Evolutionary conservation across 331 rosid species (phyloP).

Genomic region (Ulmus americana): DNA sequence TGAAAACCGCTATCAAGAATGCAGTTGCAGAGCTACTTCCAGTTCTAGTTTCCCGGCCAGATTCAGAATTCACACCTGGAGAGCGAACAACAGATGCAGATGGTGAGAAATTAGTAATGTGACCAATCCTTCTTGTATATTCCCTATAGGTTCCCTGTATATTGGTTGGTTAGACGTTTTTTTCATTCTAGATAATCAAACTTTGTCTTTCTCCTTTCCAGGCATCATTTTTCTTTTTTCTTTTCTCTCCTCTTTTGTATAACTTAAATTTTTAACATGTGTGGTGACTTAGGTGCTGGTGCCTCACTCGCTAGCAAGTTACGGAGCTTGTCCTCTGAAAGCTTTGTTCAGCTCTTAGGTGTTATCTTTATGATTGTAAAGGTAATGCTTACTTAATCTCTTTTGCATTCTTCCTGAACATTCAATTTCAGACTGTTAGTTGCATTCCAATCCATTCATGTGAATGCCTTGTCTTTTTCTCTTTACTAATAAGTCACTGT

Average conservation of each 20-base stretch:
- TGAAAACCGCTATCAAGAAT: constrained; percentile 88
- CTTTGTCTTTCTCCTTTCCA: not conserved
- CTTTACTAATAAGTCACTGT: constrained; percentile 17
- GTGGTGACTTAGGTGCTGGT: constrained; percentile 65
- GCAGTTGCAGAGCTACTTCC: constrained; percentile 95
- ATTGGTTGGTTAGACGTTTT: not conserved
- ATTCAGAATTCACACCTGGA: constrained; percentile 69
- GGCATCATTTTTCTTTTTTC: not conserved
- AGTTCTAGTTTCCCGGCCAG: constrained; percentile 68
- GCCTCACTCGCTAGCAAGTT: constrained; percentile 98
- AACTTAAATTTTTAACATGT: not conserved
- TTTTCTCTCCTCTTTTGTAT: not conserved
- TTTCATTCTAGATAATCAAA: not conserved
- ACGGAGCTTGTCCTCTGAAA: constrained; percentile 82
- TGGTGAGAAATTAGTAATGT: constrained; percentile 52
- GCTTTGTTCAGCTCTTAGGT: constrained; percentile 92
- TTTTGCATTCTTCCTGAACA: constrained; percentile 4
- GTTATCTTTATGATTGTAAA: constrained; percentile 81
- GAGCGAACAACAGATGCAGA: constrained; percentile 74
- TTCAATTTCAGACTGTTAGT: not conserved
- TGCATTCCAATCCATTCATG: not conserved
- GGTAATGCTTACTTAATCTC: constrained; percentile 73
- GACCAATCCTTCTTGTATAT: not conserved
- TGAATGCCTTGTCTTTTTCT: constrained; percentile 6
- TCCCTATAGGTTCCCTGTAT: not conserved